Evolutionary conservation across 345 rosid genomes (phyloP), one percentile per base, ranked within the genome.

Genomic region (Bruguiera sexangula): DNA sequence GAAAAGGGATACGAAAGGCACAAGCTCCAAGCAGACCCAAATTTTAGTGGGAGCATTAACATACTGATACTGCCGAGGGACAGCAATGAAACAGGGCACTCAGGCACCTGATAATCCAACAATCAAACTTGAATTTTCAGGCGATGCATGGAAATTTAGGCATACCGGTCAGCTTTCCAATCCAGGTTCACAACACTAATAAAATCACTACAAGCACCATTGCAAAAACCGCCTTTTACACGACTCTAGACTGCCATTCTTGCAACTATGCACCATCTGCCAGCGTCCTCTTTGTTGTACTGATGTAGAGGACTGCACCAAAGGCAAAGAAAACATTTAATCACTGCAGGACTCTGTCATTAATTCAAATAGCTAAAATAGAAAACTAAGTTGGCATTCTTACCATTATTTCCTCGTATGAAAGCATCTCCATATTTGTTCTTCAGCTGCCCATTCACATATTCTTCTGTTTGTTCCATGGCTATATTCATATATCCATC

Each of bases 401-500:
- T 82, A 87, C 92, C 99, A 3, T 95, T 95, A 73, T 95, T 95
- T 70, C 97, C 99, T 54, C 97, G 96, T 63, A 92, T 95, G 65
- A 95, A 91, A 67, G 99, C 97, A 53, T 95, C 99, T 0, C 96
- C 99, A 8, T 95, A 90, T 74, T 95, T 95, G 62, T 95, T 92
- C 77, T 95, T 95, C 60, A 92, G 81, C 81, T 95, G 97, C 5
- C 99, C 97, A 58, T 95, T 92, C 3, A 92, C 96, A 18, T 95
- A 88, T 77, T 95, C 97, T 62, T 95, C 97, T 0, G 96, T 95
- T 76, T 92, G 97, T 71, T 90, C 99, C 99, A 95, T 95, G 6
- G 99, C 99, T 62, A 95, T 90, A 68, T 92, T 95, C 96, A 89
- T 94, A 70, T 92, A 95, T 19, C 97, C 97, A 80, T 94, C 99